Evolutionary conservation across 495 filamentous ascomycete species (phyloP).

Genomic region (Glutinoglossum americanum): DNA sequence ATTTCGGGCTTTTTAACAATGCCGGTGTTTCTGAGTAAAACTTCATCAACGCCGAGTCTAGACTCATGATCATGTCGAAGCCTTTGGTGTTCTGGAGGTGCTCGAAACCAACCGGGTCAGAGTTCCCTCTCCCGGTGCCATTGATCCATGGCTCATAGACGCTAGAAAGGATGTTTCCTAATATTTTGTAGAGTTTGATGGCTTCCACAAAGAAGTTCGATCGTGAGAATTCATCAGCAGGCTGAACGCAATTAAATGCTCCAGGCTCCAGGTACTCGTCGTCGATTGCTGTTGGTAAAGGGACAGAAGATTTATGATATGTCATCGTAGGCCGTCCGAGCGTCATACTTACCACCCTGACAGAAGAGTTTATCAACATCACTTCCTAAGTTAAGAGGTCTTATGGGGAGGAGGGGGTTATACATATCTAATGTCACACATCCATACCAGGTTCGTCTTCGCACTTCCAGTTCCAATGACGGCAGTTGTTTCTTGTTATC

Average conservation of each 20-base stretch:
- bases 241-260: slow-evolving; percentile 9
- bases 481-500: slow-evolving; percentile 8
- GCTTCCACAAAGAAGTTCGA: slow-evolving; percentile 22
- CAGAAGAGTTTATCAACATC: neutral
- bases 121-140: neutral
- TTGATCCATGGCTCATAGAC: slow-evolving; percentile 22
- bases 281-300: slow-evolving; percentile 16
- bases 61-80: neutral
- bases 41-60: neutral
- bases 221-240: slow-evolving; percentile 2
- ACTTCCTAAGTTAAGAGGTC: too few species aligned
- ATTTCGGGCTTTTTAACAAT: neutral
- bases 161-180: slow-evolving; percentile 22
- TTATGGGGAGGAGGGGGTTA: slow-evolving; percentile 6
- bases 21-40: neutral
- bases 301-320: slow-evolving; percentile 16
- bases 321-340: slow-evolving; percentile 26
- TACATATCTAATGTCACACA: slow-evolving; percentile 24
- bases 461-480: slow-evolving; percentile 17
- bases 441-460: slow-evolving; percentile 20
- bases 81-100: neutral
- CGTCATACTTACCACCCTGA: slow-evolving; percentile 27
- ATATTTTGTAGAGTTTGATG: slow-evolving; percentile 22
- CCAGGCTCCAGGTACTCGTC: slow-evolving; percentile 13
- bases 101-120: neutral